Evolutionary conservation across 768 basidiomycete genomes (phyloP).

Genomic region (Tulasnella calospora): DNA sequence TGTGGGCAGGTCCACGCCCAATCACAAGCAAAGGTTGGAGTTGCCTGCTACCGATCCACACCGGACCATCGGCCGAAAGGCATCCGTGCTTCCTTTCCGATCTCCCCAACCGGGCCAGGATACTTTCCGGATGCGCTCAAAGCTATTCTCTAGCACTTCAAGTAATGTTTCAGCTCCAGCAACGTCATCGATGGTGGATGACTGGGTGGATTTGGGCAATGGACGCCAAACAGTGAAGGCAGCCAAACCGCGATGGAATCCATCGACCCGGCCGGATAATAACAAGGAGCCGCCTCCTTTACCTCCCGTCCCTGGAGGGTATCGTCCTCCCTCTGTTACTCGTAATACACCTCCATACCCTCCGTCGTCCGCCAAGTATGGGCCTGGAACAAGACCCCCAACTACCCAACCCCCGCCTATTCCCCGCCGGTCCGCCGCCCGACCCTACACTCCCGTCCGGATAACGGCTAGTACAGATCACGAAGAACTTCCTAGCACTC

Average conservation of each 20-base stretch:
- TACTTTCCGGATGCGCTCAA: constrained; percentile 16
- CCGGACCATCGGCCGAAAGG: constrained; percentile 49
- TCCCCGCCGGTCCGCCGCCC: constrained; percentile 15
- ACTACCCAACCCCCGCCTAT: constrained; percentile 22
- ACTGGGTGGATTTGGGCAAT: constrained; percentile 17
- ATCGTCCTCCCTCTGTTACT: constrained; percentile 19
- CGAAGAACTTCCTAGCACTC: constrained; percentile 7
- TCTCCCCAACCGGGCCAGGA: constrained; percentile 32
- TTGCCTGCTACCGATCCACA: constrained; percentile 3
- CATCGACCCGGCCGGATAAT: constrained; percentile 56
- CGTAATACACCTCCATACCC: constrained; percentile 2
- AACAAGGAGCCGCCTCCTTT: constrained; percentile 49
- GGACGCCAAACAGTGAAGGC: constrained; percentile 8
- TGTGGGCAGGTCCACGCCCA: constrained; percentile 30
- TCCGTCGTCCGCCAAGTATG: constrained; percentile 14
- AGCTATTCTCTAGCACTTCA: constrained; percentile 18
- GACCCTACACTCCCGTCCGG: constrained; percentile 6
- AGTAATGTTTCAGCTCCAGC: constrained; percentile 37
- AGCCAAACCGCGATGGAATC: constrained; percentile 64
- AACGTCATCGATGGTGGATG: constrained; percentile 18
- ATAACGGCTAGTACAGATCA: neutral
- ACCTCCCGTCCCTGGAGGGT: constrained; percentile 30
- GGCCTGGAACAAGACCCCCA: constrained; percentile 1
- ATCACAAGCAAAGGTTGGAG: constrained; percentile 15
- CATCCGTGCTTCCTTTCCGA: constrained; percentile 59